Conservation (phyloP, 257 asterid genomes). For the Ocimum tenuiflorum region DNA sequence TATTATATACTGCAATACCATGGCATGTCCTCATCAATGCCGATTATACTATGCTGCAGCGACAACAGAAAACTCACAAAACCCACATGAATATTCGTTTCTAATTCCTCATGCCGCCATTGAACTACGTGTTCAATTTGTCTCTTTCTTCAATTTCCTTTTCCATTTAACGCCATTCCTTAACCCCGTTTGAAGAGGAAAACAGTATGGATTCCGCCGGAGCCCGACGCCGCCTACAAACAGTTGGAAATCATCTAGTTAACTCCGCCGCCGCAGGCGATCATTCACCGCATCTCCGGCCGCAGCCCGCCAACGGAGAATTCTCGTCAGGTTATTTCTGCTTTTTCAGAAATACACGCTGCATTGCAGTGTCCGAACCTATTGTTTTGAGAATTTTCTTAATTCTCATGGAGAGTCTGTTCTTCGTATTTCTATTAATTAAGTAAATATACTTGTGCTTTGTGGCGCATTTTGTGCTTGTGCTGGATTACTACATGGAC, state of each 20-base stretch:
- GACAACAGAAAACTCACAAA: slow-evolving; percentile 5
- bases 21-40: slow-evolving; percentile 6
- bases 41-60: not conserved
- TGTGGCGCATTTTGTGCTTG: no score
- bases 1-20: not conserved
- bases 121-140: not conserved
- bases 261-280: slow-evolving; percentile 17
- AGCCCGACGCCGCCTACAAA: slow-evolving; percentile 40
- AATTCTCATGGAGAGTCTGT: not conserved
- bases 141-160: not conserved
- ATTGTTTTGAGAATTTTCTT: no score
- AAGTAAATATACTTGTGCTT: no score
- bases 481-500: no score
- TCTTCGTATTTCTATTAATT: no score
- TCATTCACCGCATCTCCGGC: slow-evolving; percentile 26
- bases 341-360: not conserved
- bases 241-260: slow-evolving; percentile 31
- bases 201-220: slow-evolving; percentile 25
- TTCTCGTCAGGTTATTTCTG: slow-evolving; percentile 25
- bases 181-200: not conserved
- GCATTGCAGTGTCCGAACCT: no score
- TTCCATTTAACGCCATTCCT: not conserved
- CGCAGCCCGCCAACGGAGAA: slow-evolving; percentile 32
- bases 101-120: not conserved
- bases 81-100: slow-evolving; percentile 4